These are phyloP conservation scores for Simplicillium sp. DNA, from an alignment of 2,329 filamentous ascomycete genomes.

Conservation along the genomic window DNA sequence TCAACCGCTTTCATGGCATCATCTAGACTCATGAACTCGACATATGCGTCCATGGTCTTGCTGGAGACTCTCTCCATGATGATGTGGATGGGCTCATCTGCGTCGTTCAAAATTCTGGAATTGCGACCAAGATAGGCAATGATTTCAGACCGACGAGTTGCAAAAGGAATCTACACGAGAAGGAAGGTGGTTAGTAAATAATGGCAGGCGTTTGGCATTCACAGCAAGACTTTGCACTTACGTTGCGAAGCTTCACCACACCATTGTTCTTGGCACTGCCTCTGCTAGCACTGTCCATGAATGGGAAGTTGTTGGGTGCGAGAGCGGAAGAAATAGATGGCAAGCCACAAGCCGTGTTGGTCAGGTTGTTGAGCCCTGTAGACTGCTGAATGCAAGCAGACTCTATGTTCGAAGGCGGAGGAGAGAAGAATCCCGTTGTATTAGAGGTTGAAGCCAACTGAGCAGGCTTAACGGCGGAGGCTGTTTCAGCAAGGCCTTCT, in stretches of 20 bases:
- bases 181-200: slow-evolving; percentile 4
- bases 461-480: background rate
- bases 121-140: slow-evolving; percentile 51
- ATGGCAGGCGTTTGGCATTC: background rate
- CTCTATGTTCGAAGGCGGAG: too few species aligned
- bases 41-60: slow-evolving; percentile 53
- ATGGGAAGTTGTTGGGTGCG: slow-evolving; percentile 32
- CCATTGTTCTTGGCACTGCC: slow-evolving; percentile 22
- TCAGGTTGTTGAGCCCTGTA: slow-evolving; percentile 25
- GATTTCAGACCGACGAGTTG: slow-evolving; percentile 41
- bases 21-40: slow-evolving; percentile 43
- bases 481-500: background rate
- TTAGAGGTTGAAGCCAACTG: background rate
- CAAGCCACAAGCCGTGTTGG: slow-evolving; percentile 18
- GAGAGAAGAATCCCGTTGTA: background rate
- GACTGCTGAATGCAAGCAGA: slow-evolving; percentile 22
- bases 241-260: slow-evolving; percentile 41
- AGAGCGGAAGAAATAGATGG: slow-evolving; percentile 26
- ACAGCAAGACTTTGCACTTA: slow-evolving; percentile 19
- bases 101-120: slow-evolving; percentile 43
- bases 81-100: slow-evolving; percentile 49
- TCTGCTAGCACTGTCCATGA: slow-evolving; percentile 28
- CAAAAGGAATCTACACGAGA: slow-evolving; percentile 42
- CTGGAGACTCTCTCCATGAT: slow-evolving; percentile 55
- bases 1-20: slow-evolving; percentile 46